These are phyloP conservation scores for Tetracladium setigerum DNA, from an alignment of 495 filamentous ascomycete species.

Conservation along the genomic window DNA sequence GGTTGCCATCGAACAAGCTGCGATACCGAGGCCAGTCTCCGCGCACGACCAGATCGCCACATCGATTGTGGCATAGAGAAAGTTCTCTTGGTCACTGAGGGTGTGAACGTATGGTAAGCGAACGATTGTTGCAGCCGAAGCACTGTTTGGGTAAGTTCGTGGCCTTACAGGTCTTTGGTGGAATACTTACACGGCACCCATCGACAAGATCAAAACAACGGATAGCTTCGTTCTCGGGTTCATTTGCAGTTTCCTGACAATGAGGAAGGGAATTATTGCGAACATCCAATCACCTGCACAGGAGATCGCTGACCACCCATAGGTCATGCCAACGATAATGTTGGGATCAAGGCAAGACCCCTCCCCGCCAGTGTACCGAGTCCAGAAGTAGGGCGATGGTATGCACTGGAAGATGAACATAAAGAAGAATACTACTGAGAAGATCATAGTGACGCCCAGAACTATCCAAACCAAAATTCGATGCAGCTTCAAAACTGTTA, in stretches of 20 bases:
- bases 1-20: conserved; percentile 23
- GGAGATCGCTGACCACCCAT: conserved; percentile 20
- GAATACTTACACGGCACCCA: conserved; percentile 26
- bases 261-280: conserved; percentile 33
- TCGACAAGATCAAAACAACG: conserved; percentile 26
- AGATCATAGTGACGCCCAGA: conserved; percentile 23
- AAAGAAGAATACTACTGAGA: conserved; percentile 30
- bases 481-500: conserved; percentile 30
- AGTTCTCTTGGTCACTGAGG: conserved; percentile 22
- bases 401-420: conserved; percentile 36
- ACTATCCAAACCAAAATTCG: conserved; percentile 27
- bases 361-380: conserved; percentile 18
- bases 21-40: conserved; percentile 26
- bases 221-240: conserved; percentile 27
- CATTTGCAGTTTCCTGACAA: conserved; percentile 37
- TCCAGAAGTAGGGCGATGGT: conserved; percentile 32
- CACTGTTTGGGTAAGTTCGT: conserved; percentile 6
- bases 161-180: not conserved
- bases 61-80: conserved; percentile 23
- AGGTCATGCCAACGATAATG: conserved; percentile 18
- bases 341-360: conserved; percentile 20
- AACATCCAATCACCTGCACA: conserved; percentile 31
- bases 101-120: conserved; percentile 30
- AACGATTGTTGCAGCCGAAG: conserved; percentile 29
- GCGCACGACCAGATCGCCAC: conserved; percentile 26